Percentiles rank a stretch among this genome's conserved stretches.
These are phyloP conservation scores for Lonicera japonica DNA, from an alignment of 129 eudicot genomes.

Conservation along the genomic window DNA sequence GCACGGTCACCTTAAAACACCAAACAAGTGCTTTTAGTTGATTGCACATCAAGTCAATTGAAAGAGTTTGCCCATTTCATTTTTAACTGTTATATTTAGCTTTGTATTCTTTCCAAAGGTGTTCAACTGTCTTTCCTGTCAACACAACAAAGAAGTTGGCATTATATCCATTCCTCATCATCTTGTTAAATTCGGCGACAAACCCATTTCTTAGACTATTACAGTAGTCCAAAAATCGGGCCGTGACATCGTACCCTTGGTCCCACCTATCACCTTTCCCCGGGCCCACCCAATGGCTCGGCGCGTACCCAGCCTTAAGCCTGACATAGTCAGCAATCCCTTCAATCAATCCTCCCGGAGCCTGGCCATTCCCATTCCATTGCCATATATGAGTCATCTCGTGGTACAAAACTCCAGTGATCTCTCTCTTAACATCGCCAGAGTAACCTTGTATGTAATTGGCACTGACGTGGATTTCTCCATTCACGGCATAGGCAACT, in stretches of 20 bases:
- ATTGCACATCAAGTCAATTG: no score
- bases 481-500: conserved; percentile 33
- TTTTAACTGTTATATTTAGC: no score
- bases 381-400: conserved; percentile 47
- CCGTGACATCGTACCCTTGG: conserved; percentile 39
- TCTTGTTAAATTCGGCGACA: no score
- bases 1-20: no score
- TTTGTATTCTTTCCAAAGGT: no score
- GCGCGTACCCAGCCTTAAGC: conserved; percentile 19
- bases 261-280: conserved; percentile 43
- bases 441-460: conserved; percentile 27
- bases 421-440: conserved; percentile 37
- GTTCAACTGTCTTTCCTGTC: no score
- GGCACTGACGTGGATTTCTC: conserved; percentile 50
- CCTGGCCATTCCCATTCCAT: conserved; percentile 32
- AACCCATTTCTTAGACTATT: no score
- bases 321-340: conserved; percentile 43
- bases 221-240: conserved; percentile 41
- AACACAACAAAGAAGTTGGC: no score
- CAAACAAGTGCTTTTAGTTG: no score
- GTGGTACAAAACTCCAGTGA: conserved; percentile 36
- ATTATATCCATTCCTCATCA: no score
- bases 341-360: conserved; percentile 39
- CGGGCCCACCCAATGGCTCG: conserved; percentile 19
- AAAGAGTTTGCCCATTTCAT: no score